Percentiles rank a stretch among this genome's conserved stretches.
Conservation (phyloP, 257 asterid species). For the Lycium ferocissimum region DNA sequence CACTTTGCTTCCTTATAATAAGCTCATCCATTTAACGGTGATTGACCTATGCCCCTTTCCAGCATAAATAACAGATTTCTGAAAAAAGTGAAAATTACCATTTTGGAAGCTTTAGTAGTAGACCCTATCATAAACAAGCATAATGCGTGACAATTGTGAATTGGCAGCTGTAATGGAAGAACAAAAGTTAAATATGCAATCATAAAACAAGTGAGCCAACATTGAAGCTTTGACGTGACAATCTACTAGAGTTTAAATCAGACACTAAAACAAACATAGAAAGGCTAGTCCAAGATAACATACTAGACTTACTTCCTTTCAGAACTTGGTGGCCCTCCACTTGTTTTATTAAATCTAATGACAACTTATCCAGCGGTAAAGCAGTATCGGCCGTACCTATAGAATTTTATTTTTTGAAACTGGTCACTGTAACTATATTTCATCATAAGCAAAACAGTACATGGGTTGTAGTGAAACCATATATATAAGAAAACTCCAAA, state of each 20-base stretch:
- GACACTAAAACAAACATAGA: background rate
- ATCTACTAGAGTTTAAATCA: background rate
- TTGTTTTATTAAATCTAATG: constrained; percentile 34
- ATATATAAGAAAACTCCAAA: no score
- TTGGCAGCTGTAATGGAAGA: background rate
- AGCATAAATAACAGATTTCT: background rate
- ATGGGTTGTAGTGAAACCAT: no score
- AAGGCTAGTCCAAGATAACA: constrained; percentile 13
- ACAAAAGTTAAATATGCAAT: background rate
- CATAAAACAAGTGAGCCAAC: constrained; percentile 12
- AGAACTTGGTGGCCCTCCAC: constrained; percentile 38
- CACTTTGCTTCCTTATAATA: constrained; percentile 2
- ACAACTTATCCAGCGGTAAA: constrained; percentile 64
- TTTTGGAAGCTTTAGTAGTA: background rate
- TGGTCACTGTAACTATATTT: no score
- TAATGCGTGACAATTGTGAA: background rate
- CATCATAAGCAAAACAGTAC: no score
- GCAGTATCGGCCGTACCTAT: constrained; percentile 34
- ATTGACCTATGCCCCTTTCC: background rate
- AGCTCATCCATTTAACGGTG: background rate
- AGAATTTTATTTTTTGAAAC: background rate
- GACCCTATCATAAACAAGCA: constrained; percentile 21
- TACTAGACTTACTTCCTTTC: constrained; percentile 42
- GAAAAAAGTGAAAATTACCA: background rate
- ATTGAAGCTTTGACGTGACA: background rate